A percentile compares a stretch with the other conserved stretches of the same genome.
These are phyloP conservation scores for Daedaleopsis sinensis DNA, from an alignment of 768 basidiomycete species.

Conservation along the genomic window DNA sequence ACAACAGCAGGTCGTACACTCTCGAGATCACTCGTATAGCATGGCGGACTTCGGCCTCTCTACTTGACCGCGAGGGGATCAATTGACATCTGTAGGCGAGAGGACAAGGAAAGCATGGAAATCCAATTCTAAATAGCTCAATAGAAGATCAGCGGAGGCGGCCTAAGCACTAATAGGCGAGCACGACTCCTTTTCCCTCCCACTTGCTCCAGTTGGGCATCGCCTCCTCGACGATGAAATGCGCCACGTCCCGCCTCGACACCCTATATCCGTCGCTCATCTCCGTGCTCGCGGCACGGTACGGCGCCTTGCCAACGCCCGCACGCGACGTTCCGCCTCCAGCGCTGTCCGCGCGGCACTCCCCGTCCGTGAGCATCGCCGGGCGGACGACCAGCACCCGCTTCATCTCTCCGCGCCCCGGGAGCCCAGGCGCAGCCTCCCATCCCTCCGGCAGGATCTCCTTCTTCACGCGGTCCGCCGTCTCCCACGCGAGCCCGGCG, in stretches of 20 bases:
- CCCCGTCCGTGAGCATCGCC: constrained; percentile 60
- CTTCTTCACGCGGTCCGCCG: constrained; percentile 38
- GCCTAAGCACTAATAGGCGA: too few species aligned
- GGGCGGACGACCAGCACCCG: constrained; percentile 56
- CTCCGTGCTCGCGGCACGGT: constrained; percentile 40
- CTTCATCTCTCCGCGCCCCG: constrained; percentile 45
- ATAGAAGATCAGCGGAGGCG: too few species aligned
- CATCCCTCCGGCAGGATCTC: constrained; percentile 51
- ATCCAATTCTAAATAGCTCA: too few species aligned
- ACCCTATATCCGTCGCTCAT: constrained; percentile 46
- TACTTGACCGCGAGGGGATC: too few species aligned
- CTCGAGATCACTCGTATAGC: too few species aligned
- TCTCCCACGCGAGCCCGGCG: constrained; percentile 55
- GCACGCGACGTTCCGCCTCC: constrained; percentile 23
- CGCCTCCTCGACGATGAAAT: constrained; percentile 58
- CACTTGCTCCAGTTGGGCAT: constrained; percentile 55
- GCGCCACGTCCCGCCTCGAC: constrained; percentile 64
- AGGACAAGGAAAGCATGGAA: too few species aligned
- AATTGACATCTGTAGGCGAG: too few species aligned
- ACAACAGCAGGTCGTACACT: too few species aligned
- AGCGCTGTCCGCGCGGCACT: constrained; percentile 41
- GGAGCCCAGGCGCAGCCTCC: constrained; percentile 45
- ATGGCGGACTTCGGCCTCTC: too few species aligned
- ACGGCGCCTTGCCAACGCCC: constrained; percentile 41
- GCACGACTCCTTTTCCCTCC: constrained; percentile 49